Evolutionary conservation across 108 stramenopile species (phyloP), one percentile per base, ranked within the genome.

Genomic region (Bacterosira constricta): DNA sequence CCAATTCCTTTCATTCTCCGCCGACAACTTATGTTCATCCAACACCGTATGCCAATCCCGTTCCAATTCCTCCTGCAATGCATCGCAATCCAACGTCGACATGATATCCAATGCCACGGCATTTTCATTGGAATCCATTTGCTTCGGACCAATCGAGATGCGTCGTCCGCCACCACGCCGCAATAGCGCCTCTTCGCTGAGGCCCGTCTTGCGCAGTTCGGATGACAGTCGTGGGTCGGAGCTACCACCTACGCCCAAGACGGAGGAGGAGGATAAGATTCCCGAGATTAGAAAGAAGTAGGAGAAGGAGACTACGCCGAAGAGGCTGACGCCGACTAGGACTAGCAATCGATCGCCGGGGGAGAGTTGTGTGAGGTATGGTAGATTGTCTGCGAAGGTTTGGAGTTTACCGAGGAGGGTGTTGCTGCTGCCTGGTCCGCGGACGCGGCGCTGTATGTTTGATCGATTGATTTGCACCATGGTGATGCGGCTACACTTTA

Each of bases 81-180:
- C 71, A 29, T 81, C 74, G 41, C 90, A 91, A 47, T 88, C 69
- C 38, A 91, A 58, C 6, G 70, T 70, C 47, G 68, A 37, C 3
- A 83, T 61, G 25, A 91, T 83, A 73, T 91, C 90, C 63, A 80
- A 55, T 1, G 90, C 90, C 44, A 89, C 68, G 61, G 90, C 88
- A 83, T 91, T 89, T 65, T 80, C 79, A 25, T 71, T 62, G 26
- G 79, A 69, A 23, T 80, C 79, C 26, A 2, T 44, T 41, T 67
- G 42, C 30, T 67, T 47, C 37, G 54, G 42, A 5, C 69, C 77
- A 0, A 79, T 58, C 27, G 47, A 30, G 42, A 80, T 80, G 27
- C 79, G 79, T 36, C 63, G 60, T 2, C 79, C 79, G 1, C 79
- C 79, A 2, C 79, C 79, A 12, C 79, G 79, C n/a, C 62, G 50